Evolutionary conservation across 2,329 filamentous ascomycete species (phyloP).

Genomic region (Ophiosphaerella narmari): DNA sequence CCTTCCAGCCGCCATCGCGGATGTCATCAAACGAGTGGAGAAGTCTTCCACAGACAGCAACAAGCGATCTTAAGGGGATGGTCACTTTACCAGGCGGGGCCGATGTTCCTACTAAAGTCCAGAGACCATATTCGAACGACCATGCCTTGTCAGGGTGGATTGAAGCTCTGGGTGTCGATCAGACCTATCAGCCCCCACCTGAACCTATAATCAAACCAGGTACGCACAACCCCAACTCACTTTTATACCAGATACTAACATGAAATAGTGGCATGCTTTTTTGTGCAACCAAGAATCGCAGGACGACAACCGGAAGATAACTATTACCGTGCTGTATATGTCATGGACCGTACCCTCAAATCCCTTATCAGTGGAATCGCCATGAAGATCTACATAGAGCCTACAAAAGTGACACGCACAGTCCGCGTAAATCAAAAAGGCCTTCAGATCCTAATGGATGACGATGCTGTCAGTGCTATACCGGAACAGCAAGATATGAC

Average conservation of each 20-base stretch:
- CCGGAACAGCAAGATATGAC: slow-evolving; percentile 91
- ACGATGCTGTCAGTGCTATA: slow-evolving; percentile 83
- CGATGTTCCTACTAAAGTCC: slow-evolving; percentile 61
- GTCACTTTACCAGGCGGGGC: slow-evolving; percentile 50
- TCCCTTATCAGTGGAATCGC: slow-evolving; percentile 76
- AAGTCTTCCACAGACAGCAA: slow-evolving; percentile 60
- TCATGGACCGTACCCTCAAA: slow-evolving; percentile 73
- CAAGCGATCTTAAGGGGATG: slow-evolving; percentile 55
- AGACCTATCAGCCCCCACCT: slow-evolving; percentile 76
- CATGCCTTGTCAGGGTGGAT: slow-evolving; percentile 81
- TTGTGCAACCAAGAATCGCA: slow-evolving; percentile 65
- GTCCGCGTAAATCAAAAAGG: slow-evolving; percentile 75
- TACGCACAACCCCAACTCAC: slow-evolving; percentile 34
- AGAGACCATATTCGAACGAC: slow-evolving; percentile 61
- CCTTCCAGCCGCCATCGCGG: slow-evolving; percentile 50
- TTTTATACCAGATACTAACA: slow-evolving; percentile 38
- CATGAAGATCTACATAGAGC: slow-evolving; percentile 79
- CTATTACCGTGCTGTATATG: slow-evolving; percentile 85
- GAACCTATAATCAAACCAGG: slow-evolving; percentile 71
- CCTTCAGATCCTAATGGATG: slow-evolving; percentile 83
- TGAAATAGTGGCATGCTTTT: slow-evolving; percentile 77
- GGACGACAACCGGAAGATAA: slow-evolving; percentile 58
- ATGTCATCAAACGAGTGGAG: slow-evolving; percentile 61
- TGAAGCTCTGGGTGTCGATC: slow-evolving; percentile 88
- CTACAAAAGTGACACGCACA: slow-evolving; percentile 70